Conservation (phyloP, 176 grass and related monocot species). For the Miscanthus lutarioriparius region DNA sequence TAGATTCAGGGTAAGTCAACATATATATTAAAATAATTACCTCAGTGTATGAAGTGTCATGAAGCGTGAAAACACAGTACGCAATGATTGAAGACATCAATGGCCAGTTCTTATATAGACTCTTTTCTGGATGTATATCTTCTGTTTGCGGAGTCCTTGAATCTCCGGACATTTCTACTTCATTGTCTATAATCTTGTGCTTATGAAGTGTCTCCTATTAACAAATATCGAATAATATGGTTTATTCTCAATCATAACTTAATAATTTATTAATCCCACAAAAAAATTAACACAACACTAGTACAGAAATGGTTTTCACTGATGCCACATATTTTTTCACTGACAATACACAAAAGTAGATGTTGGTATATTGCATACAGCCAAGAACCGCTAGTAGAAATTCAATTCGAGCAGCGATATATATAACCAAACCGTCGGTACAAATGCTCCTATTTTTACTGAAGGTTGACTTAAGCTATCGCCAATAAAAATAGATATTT, state of each 20-base stretch:
- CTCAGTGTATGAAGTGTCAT: conserved; percentile 81
- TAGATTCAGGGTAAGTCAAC: neutral
- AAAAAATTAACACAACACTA: neutral
- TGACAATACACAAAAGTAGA: neutral
- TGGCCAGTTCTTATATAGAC: conserved; percentile 69
- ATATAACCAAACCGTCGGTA: too few species aligned
- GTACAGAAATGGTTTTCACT: neutral
- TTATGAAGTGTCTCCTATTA: conserved; percentile 82
- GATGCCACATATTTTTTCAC: neutral
- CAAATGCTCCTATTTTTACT: too few species aligned
- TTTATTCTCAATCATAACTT: neutral
- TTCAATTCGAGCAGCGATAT: too few species aligned
- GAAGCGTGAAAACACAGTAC: conserved; percentile 71
- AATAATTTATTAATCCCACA: neutral
- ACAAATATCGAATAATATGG: neutral
- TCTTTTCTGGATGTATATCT: conserved; percentile 29
- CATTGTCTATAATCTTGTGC: conserved; percentile 34
- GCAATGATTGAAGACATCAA: conserved; percentile 72
- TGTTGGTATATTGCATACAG: too few species aligned
- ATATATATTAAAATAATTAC: conserved; percentile 32
- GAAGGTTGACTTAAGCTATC: too few species aligned
- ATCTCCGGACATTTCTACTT: conserved; percentile 18
- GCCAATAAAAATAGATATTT: too few species aligned
- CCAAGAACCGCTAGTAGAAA: too few species aligned
- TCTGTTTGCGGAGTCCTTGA: conserved; percentile 14